Base-by-base conservation (phyloP, 164 flowering plant genomes). In the Chloranthus sessilifolius region DNA sequence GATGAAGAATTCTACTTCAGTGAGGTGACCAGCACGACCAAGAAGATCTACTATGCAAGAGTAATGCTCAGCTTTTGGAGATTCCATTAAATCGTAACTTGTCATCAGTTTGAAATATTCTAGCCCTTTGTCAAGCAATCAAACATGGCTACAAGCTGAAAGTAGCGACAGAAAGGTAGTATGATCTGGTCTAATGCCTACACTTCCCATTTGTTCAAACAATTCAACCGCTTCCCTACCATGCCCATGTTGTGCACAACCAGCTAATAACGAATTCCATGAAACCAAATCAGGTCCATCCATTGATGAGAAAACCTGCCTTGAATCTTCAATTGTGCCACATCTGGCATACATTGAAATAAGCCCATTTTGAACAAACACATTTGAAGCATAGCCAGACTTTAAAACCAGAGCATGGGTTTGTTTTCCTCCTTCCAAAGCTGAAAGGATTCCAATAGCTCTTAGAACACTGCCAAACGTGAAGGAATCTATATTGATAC, bases 301-400 rank as follows among this genome's bases (percentile, higher is more conserved):
- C 64, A 75, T 73, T 16, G 46, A 61, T n/a, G 31, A 59, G 55
- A 78, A 75, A 14, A 73, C 70, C 46, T 16, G 33, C 51, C 53
- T 66, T 17, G 87, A 63, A 27, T 71, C 68, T 40, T 21, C 43
- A 39, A 72, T 63, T n/a, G 46, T 39, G n/a, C 83, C 87, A 62
- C 85, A 77, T 65, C 61, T 69, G 40, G 83, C 59, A 61, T 79
- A 79, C 83, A 82, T 71, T 4, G 76, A 69, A 36, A 82, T 66
- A 46, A 79, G 77, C 25, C 76, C 73, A 56, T 81, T 81, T 31
- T 74, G 80, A 35, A 74, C 72, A 43, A 4, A 28, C 1, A 64
- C 3, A 49, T 70, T 49, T 11, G 60, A 61, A 47, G 45, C 60
- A 60, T 61, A 49, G 30, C 79, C 82, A 5, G 62, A 23, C 55